Evolutionary conservation across 2,329 filamentous ascomycete genomes (phyloP).

Genomic region (Botryosphaeria dothidea): DNA sequence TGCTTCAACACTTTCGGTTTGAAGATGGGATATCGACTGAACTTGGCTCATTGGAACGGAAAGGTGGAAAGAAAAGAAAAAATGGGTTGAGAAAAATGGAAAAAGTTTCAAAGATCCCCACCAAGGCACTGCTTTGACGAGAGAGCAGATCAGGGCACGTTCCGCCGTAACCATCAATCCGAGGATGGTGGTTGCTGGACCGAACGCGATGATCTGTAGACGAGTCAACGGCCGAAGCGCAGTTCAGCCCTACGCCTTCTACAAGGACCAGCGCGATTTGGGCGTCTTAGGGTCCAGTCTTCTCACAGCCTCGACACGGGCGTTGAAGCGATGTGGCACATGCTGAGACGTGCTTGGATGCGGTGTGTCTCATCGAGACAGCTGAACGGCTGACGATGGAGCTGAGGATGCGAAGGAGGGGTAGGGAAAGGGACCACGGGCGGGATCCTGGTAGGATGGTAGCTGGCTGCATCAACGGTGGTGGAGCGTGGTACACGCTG

Average conservation of each 20-base stretch:
- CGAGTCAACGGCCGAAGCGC: too few relatives aligned
- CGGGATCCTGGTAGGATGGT: too few relatives aligned
- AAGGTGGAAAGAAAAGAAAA: background rate
- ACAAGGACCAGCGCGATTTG: background rate
- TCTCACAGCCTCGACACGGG: background rate
- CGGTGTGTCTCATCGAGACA: background rate
- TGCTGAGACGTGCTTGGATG: conserved; percentile 9
- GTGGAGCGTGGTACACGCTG: background rate
- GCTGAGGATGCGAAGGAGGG: too few relatives aligned
- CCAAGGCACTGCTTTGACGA: too few relatives aligned
- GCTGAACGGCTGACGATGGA: background rate
- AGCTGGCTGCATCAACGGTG: background rate
- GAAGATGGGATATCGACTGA: background rate
- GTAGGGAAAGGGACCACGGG: too few relatives aligned
- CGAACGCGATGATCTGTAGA: too few relatives aligned
- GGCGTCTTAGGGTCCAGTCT: background rate
- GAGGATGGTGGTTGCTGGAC: too few relatives aligned
- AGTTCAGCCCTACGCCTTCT: background rate
- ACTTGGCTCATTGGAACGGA: background rate
- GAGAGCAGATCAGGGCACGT: too few relatives aligned
- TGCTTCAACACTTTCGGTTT: background rate
- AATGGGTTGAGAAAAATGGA: too few relatives aligned
- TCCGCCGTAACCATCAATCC: too few relatives aligned
- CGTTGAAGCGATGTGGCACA: background rate
- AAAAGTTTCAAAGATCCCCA: too few relatives aligned